A percentile compares a stretch with the other conserved stretches of the same genome.
Conservation (phyloP, 2,329 filamentous ascomycete genomes). For the Incumbomyces delicatus region DNA sequence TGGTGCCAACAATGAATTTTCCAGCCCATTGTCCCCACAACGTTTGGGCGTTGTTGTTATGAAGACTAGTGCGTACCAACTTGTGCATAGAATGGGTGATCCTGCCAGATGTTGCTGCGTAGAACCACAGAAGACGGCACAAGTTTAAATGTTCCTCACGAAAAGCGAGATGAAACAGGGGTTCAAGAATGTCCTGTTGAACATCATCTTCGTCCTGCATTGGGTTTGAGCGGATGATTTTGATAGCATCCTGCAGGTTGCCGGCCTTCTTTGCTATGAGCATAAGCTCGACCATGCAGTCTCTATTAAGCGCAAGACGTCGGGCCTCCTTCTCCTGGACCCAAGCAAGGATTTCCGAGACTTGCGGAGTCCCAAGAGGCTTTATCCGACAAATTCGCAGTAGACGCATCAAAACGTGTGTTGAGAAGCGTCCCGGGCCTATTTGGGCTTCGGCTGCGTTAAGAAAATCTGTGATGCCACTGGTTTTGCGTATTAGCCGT, state of each 20-base stretch:
- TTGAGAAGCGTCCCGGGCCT: neutral
- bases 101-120: neutral
- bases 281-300: neutral
- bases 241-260: neutral
- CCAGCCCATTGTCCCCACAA: neutral
- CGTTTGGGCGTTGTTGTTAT: neutral
- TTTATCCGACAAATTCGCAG: neutral
- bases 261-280: neutral
- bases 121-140: slow-evolving; percentile 4
- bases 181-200: slow-evolving; percentile 1
- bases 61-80: neutral
- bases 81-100: slow-evolving; percentile 2
- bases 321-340: neutral
- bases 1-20: slow-evolving; percentile 1
- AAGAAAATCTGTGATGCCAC: neutral
- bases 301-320: neutral
- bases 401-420: neutral
- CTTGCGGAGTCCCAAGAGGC: neutral
- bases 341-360: slow-evolving; percentile 1
- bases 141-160: neutral
- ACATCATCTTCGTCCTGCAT: neutral
- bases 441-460: neutral
- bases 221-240: neutral
- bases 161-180: slow-evolving; percentile 1
- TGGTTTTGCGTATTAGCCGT: neutral